A percentile compares a stretch with the other conserved stretches of the same genome.
Conservation (phyloP, 2,329 filamentous ascomycete genomes). For the Cercospora sesami region DNA sequence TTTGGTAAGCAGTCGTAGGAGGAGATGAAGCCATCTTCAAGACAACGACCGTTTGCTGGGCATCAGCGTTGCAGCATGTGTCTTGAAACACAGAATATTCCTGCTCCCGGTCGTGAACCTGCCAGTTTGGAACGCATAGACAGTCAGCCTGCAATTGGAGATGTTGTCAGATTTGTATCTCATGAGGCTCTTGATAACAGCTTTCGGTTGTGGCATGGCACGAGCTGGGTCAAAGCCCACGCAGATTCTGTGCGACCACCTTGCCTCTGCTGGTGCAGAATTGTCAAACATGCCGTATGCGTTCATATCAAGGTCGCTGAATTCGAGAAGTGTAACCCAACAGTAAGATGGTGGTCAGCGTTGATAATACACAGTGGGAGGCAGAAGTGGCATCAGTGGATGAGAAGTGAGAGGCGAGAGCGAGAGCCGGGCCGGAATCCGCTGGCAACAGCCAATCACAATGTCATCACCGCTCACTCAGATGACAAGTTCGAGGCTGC, state of each 20-base stretch:
- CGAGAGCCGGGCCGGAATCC: not conserved
- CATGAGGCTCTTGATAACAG: not conserved
- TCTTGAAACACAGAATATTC: too few relatives aligned
- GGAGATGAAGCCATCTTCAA: not conserved
- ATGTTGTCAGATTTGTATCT: not conserved
- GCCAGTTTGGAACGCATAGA: not conserved
- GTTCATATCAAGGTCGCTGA: not conserved
- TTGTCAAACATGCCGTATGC: not conserved
- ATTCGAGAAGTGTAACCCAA: too few relatives aligned
- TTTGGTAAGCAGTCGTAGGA: not conserved
- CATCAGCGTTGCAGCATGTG: too few relatives aligned
- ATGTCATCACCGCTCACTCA: not conserved
- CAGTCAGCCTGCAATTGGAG: too few relatives aligned
- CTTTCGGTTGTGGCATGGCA: not conserved
- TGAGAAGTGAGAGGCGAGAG: not conserved
- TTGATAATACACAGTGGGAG: too few relatives aligned
- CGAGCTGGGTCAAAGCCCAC: not conserved
- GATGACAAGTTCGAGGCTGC: conserved; percentile 12
- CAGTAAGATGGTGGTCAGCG: too few relatives aligned
- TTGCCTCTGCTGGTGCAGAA: not conserved
- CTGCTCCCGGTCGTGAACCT: not conserved
- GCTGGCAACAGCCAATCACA: not conserved
- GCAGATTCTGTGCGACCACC: not conserved
- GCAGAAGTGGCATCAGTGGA: too few relatives aligned
- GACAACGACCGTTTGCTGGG: not conserved